A percentile compares a stretch with the other conserved stretches of the same genome.
These are phyloP conservation scores for Nyssa sinensis DNA, from an alignment of 148 eudicot genomes.

Conservation along the genomic window DNA sequence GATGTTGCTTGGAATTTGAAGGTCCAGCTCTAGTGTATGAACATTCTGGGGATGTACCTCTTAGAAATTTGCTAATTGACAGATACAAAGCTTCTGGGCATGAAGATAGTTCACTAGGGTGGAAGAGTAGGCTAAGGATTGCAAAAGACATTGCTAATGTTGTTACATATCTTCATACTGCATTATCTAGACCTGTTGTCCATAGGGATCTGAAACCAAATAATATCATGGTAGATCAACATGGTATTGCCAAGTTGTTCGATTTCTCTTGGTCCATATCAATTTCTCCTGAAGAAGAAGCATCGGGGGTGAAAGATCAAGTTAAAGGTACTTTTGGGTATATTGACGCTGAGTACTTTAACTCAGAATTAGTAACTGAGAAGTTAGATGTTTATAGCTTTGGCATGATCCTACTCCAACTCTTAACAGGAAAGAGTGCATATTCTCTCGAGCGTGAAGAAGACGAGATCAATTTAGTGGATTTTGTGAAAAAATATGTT, in stretches of 20 bases:
- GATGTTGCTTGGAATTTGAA: conserved; percentile 12
- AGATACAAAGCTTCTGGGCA: too few species aligned
- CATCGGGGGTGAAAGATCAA: neutral
- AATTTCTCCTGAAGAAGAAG: too few species aligned
- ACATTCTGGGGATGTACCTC: neutral
- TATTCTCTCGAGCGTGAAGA: too few species aligned
- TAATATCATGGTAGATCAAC: conserved; percentile 8
- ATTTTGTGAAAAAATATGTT: neutral
- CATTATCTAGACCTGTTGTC: conserved; percentile 11
- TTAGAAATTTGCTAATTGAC: too few species aligned
- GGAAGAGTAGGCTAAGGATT: conserved; percentile 11
- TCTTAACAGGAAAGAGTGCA: too few species aligned
- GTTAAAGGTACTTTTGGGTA: neutral
- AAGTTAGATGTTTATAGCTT: neutral
- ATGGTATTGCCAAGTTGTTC: conserved; percentile 7
- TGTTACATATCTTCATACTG: conserved; percentile 15
- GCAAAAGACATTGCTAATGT: conserved; percentile 5
- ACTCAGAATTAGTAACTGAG: neutral
- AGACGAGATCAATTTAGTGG: neutral
- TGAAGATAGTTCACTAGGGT: neutral
- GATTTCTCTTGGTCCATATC: conserved; percentile 5
- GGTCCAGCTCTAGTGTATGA: conserved; percentile 8
- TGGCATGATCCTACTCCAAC: neutral
- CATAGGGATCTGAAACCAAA: neutral
- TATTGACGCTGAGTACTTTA: neutral